Conservation (phyloP, 164 flowering plant species). For the Aristolochia californica region DNA sequence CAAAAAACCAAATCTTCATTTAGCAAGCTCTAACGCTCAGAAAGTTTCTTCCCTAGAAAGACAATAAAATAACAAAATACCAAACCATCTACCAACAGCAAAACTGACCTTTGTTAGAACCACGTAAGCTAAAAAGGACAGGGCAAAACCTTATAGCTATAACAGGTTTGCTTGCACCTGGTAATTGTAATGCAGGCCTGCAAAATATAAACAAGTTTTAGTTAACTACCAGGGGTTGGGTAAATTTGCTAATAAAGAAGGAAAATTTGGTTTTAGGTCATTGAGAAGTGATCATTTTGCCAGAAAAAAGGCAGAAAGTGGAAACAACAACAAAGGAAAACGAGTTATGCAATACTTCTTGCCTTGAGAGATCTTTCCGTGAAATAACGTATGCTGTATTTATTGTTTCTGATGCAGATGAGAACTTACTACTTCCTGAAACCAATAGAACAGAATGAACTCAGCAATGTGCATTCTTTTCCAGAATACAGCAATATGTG, state of each 20-base stretch:
- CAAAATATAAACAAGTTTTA: neutral
- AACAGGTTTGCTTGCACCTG: slow-evolving; percentile 81
- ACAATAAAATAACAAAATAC: too few relatives aligned
- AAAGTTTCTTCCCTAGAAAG: too few relatives aligned
- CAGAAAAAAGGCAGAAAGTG: neutral
- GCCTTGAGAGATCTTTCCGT: slow-evolving; percentile 85
- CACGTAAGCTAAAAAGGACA: slow-evolving; percentile 49
- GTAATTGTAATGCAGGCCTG: slow-evolving; percentile 93
- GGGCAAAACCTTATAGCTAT: slow-evolving; percentile 94
- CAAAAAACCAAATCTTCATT: too few relatives aligned
- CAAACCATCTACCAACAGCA: too few relatives aligned
- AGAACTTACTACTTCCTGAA: slow-evolving; percentile 65
- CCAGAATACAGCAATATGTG: too few relatives aligned
- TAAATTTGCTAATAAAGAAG: neutral
- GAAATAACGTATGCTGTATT: slow-evolving; percentile 78
- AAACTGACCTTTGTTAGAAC: slow-evolving; percentile 44
- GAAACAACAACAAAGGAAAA: neutral
- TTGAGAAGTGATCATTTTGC: neutral
- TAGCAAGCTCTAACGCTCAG: too few relatives aligned
- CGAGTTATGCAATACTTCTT: slow-evolving; percentile 17
- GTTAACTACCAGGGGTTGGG: neutral
- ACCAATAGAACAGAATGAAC: slow-evolving; percentile 2
- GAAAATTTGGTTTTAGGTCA: neutral
- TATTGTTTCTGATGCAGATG: slow-evolving; percentile 45
- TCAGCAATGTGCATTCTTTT: neutral